Base-by-base conservation (phyloP, 441 rosid species). In the Daphne laureola region DNA sequence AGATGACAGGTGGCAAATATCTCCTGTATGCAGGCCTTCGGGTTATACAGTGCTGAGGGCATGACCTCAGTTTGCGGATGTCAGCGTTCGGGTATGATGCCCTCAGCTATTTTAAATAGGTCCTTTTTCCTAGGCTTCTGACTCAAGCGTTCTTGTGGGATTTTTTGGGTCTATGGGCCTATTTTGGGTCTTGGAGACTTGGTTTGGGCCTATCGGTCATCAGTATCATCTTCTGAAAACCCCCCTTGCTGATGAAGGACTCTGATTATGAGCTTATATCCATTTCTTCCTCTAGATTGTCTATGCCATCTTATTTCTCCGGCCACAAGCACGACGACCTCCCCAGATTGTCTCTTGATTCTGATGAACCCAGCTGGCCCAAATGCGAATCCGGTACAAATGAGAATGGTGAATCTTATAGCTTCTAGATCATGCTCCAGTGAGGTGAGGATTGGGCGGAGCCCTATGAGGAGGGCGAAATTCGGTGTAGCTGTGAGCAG, bases 251-350 rank as follows among this genome's bases (percentile, higher is more conserved):
- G 14, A 84, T 92, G 14, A 84, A 78, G 46, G 95, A 83, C 44
- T 69, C 78, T 0, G 95, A 88, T 31, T 67, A 63, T 41, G 94
- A 92, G 38, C 80, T 90, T 5, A 55, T 88, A 49, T 81, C 95
- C 2, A 50, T 82, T 17, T 75, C 96, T 0, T 76, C 95, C 1
- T 92, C 97, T 0, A 79, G 98, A 21, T 64, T 79, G 45, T 92
- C 98, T 0, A 84, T 91, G 7, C 84, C 94, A 0, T 86, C 95
- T 0, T 86, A 94, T 3, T 92, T 97, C 18, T 87, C 96, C 0
- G 72, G 85, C 51, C 95, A 82, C 53, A 96, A 89, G 44, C 90
- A 84, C 57, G 98, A 92, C 38, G 96, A 86, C 58, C 71, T 77
- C 43, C 87, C 90, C 0, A 68, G 98, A 13, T 77, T 81, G 3